Evolutionary conservation across 1,284 basidiomycete genomes (phyloP).

Genomic region (Ceraceosorus guamensis): DNA sequence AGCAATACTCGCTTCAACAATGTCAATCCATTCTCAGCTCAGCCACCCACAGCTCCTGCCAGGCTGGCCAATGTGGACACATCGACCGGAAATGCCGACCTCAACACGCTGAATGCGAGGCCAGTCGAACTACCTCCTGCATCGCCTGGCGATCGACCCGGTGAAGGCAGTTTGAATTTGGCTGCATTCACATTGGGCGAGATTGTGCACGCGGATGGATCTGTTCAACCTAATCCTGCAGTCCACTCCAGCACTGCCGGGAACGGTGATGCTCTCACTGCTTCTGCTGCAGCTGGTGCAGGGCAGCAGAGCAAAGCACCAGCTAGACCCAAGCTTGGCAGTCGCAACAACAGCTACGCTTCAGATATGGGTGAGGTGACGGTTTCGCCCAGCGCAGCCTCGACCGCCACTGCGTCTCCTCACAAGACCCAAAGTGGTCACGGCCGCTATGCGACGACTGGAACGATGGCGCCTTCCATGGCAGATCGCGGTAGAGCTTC

Average conservation of each 20-base stretch:
- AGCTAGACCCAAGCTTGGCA: slow-evolving; percentile 10
- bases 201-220: slow-evolving; percentile 10
- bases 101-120: no score
- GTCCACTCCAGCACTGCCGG: neutral
- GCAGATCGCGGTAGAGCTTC: neutral
- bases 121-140: neutral
- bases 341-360: slow-evolving; percentile 6
- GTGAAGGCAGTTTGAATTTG: slow-evolving; percentile 32
- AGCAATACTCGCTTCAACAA: no score
- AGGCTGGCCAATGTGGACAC: neutral
- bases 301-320: slow-evolving; percentile 1
- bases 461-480: neutral
- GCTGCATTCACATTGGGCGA: slow-evolving; percentile 15
- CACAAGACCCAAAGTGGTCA: neutral
- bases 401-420: neutral
- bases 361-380: neutral
- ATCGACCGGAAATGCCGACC: no score
- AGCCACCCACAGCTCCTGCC: neutral
- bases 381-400: neutral
- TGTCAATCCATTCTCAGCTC: neutral
- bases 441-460: slow-evolving; percentile 6
- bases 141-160: slow-evolving; percentile 13
- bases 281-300: neutral
- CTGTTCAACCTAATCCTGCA: neutral
- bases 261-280: neutral